Percentiles rank a stretch among this genome's conserved stretches.
Conservation (phyloP, 2,329 filamentous ascomycete genomes). For the Nemania sp. region DNA sequence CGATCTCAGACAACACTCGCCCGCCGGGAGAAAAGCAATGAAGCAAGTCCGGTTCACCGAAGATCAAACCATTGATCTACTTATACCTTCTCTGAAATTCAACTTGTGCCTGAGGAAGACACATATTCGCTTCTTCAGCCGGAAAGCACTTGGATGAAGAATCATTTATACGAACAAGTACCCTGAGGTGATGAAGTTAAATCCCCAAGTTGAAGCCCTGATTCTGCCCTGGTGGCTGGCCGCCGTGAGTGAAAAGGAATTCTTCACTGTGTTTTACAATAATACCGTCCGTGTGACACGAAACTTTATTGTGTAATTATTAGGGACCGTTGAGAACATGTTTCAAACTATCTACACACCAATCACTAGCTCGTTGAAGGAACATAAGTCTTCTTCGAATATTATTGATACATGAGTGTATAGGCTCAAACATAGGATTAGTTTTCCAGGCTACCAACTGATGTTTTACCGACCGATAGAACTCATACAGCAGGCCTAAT, state of each 20-base stretch:
- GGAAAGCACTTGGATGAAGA: background rate
- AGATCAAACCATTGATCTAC: background rate
- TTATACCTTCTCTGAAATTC: background rate
- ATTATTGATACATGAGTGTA: too few relatives aligned
- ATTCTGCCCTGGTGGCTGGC: background rate
- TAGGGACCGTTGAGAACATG: too few relatives aligned
- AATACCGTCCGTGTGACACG: background rate
- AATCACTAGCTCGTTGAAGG: too few relatives aligned
- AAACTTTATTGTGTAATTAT: background rate
- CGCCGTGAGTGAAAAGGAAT: background rate
- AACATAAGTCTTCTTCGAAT: too few relatives aligned
- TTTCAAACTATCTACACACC: too few relatives aligned
- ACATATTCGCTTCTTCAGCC: background rate
- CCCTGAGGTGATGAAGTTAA: background rate
- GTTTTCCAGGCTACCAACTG: too few relatives aligned
- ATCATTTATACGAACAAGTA: background rate
- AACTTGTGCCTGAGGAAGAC: background rate
- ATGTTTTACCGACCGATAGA: too few relatives aligned
- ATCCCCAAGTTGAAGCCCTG: too few relatives aligned
- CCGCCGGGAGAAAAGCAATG: background rate
- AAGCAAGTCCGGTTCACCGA: background rate
- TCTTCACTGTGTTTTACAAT: conserved; percentile 12
- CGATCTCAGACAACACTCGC: background rate
- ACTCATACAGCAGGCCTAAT: too few relatives aligned
- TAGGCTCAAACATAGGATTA: too few relatives aligned